Base-by-base conservation (phyloP, 495 filamentous ascomycete genomes). In the Podospora conica region DNA sequence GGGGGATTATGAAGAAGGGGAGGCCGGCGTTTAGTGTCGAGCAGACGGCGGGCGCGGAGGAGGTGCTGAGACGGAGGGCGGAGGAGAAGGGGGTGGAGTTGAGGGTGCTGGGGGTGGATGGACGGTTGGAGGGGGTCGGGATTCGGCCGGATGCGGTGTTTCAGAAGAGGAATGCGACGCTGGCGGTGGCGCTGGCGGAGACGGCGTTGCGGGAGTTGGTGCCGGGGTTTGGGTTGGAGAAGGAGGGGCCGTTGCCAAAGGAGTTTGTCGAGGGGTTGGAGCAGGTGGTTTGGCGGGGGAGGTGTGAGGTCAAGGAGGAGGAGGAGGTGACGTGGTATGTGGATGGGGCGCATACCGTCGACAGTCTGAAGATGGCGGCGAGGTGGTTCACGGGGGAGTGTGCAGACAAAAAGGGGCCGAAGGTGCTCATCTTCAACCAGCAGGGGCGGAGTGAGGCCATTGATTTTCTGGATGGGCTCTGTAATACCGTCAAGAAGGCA, bases 401-500 rank as follows among this genome's bases (percentile, higher is more conserved):
- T 71, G 64, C 74, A 65, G 53, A 75, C 63, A 68, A 79, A 76
- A 69, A 79, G 6, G 77, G 78, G 0, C 75, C 75, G 10, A 82
- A 87, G n/a, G 86, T 93, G 60, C 80, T 98, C 62, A 87, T 98
- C 60, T 98, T 98, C 84, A 98, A 98, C 77, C 95, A 98, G 71
- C 94, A 97, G 73, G 92, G 89, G 11, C 88, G 93, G 20, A 84
- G 89, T 61, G 91, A 93, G n/a, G 88, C 89, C 10, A 76, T 83
- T 12, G 83, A 86, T 1, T 87, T 96, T 21, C 84, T 93, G 67
- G 78, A 83, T 24, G 87, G 86, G 1, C 83, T 98, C 31, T 74
- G 85, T 33, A 75, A 80, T 4, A 82, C 86, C 0, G 77, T 90
- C 1, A 73, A 80, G 63, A 69, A 72, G 10, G 76, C 77, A 8